Evolutionary conservation across 2,329 filamentous ascomycete genomes (phyloP), one percentile per base, ranked within the genome.

Genomic region (Colletotrichum sp.): DNA sequence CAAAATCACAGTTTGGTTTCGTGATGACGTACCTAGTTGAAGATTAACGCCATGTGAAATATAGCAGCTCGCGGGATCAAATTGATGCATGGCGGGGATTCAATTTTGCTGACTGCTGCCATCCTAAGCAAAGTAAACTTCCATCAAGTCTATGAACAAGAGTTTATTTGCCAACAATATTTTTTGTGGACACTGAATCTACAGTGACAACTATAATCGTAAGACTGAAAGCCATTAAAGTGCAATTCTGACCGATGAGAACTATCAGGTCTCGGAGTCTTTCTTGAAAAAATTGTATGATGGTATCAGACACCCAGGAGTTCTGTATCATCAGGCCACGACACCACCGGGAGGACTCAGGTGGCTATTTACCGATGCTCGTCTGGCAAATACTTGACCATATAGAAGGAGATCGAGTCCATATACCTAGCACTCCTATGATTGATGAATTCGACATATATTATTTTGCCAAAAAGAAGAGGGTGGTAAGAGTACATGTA

Each of bases 261-360:
- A 1, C 5, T 10, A n/a, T 9, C 5, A n/a, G 9, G 1, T 49
- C 39, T 49, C 9, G 8, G 10, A n/a, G 39, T n/a, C 39, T 49
- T 49, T 49, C 39, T 12, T 12, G 6, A 2, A 12, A 6, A 4
- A 9, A 49, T 4, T 49, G 1, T 21, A 7, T 1, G 18, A 21
- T n/a, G 1, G 10, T 21, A n/a, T 12, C 39, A 49, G 9, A 12
- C 5, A 49, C 0, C 18, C 5, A 12, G 3, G 18, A 49, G 5
- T 49, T 6, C 39, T 7, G 0, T 5, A 4, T n/a, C 5, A 0
- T 4, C 39, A n/a, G 3, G 5, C 5, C 12, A 12, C 39, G 9
- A 49, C 1, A 49, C 9, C 18, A 21, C 0, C 6, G 6, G 18
- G 18, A 21, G n/a, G 5, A 0, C 5, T 0, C 9, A 49, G 0